These are phyloP conservation scores for Neonectria ditissima DNA, from an alignment of 2,329 filamentous ascomycete genomes.

Conservation along the genomic window DNA sequence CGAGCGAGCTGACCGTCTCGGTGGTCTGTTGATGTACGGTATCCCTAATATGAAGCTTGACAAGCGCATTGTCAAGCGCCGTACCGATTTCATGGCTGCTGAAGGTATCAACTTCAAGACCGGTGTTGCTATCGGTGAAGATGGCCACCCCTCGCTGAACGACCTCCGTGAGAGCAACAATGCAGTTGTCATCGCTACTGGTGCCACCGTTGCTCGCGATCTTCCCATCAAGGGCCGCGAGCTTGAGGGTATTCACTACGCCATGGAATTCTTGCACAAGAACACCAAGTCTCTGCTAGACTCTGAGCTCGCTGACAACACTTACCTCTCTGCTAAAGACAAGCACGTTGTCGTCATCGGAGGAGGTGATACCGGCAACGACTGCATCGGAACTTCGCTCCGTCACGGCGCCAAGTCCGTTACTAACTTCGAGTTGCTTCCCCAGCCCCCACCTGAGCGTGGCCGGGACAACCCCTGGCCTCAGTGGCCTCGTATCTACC, in stretches of 20 bases:
- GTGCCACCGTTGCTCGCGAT: constrained; percentile 92
- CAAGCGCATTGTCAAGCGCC: constrained; percentile 95
- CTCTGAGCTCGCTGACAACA: constrained; percentile 83
- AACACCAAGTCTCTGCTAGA: constrained; percentile 98
- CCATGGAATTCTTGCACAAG: constrained; percentile 97
- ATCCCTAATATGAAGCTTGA: constrained; percentile 99
- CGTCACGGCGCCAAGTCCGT: constrained; percentile 96
- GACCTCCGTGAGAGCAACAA: constrained; percentile 81
- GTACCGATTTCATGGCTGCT: constrained; percentile 92
- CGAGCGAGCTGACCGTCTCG: constrained; percentile 89
- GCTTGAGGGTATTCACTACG: constrained; percentile 91
- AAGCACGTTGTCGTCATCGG: constrained; percentile 98
- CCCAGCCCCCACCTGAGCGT: constrained; percentile 90
- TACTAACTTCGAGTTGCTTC: constrained; percentile 95
- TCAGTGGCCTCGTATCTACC: constrained; percentile 97
- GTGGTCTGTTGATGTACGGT: constrained; percentile 96
- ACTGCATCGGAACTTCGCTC: constrained; percentile 96
- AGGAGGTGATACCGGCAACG: constrained; percentile 97
- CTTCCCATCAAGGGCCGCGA: constrained; percentile 90
- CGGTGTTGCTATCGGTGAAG: constrained; percentile 81
- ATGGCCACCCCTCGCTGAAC: constrained; percentile 70
- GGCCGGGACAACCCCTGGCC: constrained; percentile 97
- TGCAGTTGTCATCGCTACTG: constrained; percentile 90
- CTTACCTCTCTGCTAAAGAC: constrained; percentile 94
- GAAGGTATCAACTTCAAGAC: constrained; percentile 89